Base-by-base conservation (phyloP, 2,329 filamentous ascomycete species). In the Stachybotrys echinatus region DNA sequence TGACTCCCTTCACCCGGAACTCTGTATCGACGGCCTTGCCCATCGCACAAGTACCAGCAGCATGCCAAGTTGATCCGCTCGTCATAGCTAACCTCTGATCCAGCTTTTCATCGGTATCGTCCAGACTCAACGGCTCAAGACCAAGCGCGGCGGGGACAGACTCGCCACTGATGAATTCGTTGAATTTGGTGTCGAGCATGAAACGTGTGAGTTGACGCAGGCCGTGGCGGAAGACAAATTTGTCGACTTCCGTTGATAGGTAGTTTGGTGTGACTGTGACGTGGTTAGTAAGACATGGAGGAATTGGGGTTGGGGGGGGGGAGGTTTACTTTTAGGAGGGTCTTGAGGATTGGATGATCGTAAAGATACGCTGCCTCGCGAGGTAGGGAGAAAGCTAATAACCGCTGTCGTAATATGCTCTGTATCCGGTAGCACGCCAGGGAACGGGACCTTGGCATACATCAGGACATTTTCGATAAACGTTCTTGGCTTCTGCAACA, bases 21-120 rank as follows among this genome's bases (percentile, higher is more conserved):
- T 75, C 68, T 0, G 67, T 70, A 58, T 84, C 78, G n/a, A 84
- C 62, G 0, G 83, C 79, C 4, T 69, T 68, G 2, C 81, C 80
- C 57, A 84, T 84, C 0, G 76, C 69, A 47, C 72, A 76, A 1
- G 76, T 79, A 47, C 75, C 76, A 0, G 72, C 74, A 1, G 75
- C 74, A 59, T 84, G 80, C 58, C 60, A 63, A 53, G 83, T 79
- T 0, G 76, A 76, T 65, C 73, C 48, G 5, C 54, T 42, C 1
- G 57, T 50, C 49, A 51, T 44, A 4, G 58, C 58, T 10, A 61
- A 5, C 17, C 60, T 52, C 17, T 59, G 22, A 34, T 62, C 49
- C 12, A 61, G 49, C 42, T 56, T 59, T 6, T 58, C 47, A 23
- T 61, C 54, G 21, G 39, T 49, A 10, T 59, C 55, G 1, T 52